phyloP scores from a whole-genome alignment of 202 grass and related monocot genomes.

The Eragrostis tef region DNA sequence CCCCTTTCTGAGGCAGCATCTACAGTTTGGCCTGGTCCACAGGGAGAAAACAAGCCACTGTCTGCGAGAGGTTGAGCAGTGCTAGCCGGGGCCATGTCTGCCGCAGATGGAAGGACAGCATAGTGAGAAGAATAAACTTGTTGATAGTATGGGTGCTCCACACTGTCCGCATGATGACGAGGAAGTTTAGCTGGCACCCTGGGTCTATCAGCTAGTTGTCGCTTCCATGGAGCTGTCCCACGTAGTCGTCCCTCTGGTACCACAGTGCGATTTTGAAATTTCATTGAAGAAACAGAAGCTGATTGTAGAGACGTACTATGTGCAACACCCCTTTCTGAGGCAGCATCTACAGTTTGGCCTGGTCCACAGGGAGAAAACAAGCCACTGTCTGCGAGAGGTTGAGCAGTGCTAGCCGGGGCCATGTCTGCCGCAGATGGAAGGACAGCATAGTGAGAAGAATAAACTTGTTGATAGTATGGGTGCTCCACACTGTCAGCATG shows the following conservation, averaged over 20 bases:
- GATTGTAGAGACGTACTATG: constrained; percentile 39
- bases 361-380: constrained; percentile 29
- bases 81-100: constrained; percentile 37
- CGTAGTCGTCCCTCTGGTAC: constrained; percentile 22
- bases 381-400: constrained; percentile 33
- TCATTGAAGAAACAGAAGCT: constrained; percentile 36
- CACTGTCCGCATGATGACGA: constrained; percentile 41
- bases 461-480: constrained; percentile 47
- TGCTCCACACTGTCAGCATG: constrained; percentile 40
- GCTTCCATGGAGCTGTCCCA: constrained; percentile 50
- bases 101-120: constrained; percentile 43
- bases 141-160: constrained; percentile 46
- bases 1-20: constrained; percentile 33
- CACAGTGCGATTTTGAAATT: constrained; percentile 42
- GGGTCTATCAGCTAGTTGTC: constrained; percentile 21
- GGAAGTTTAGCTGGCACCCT: constrained; percentile 31
- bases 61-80: constrained; percentile 24
- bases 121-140: constrained; percentile 45
- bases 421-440: constrained; percentile 44
- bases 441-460: constrained; percentile 40
- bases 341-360: constrained; percentile 31
- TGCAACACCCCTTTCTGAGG: constrained; percentile 36
- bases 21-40: constrained; percentile 32
- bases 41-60: constrained; percentile 30
- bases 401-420: constrained; percentile 25